Evolutionary conservation across 2,329 filamentous ascomycete species (phyloP).

Genomic region (Nemania sp.): DNA sequence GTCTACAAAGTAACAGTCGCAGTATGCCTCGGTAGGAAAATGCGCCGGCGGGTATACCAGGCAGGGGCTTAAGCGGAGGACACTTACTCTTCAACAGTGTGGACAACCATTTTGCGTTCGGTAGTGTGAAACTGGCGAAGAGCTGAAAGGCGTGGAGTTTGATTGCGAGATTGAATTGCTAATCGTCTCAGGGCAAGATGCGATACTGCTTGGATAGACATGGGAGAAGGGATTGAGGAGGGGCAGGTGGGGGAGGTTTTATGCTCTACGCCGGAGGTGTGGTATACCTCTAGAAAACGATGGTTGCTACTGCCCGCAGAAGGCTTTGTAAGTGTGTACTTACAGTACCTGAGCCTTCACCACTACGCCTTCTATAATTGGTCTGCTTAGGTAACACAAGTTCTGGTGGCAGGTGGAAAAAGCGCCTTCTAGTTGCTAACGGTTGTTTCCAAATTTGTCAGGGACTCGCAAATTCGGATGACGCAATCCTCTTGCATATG

Average conservation of each 20-base stretch:
- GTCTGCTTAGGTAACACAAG: not conserved
- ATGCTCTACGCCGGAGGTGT: slow-evolving; percentile 8
- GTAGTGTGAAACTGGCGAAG: slow-evolving; percentile 44
- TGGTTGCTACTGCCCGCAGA: too few relatives aligned
- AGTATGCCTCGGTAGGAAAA: too few relatives aligned
- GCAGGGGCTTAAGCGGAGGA: not conserved
- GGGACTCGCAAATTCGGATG: slow-evolving; percentile 9
- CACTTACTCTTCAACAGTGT: slow-evolving; percentile 44
- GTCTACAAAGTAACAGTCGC: too few relatives aligned
- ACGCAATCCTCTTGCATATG: slow-evolving; percentile 28
- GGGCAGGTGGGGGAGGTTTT: slow-evolving; percentile 28
- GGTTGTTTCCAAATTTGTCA: not conserved
- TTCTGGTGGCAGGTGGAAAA: not conserved
- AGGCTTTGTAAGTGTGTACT: slow-evolving; percentile 7
- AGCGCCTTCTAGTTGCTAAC: not conserved
- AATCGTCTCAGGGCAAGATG: slow-evolving; percentile 30
- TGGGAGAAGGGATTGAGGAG: slow-evolving; percentile 21
- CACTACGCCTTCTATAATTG: slow-evolving; percentile 19
- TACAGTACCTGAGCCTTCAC: too few relatives aligned
- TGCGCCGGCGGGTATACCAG: not conserved
- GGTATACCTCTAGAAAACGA: not conserved
- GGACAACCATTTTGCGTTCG: slow-evolving; percentile 48
- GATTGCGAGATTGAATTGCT: slow-evolving; percentile 22
- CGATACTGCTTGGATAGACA: slow-evolving; percentile 31
- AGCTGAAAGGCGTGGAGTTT: slow-evolving; percentile 20